Conservation (phyloP, 805 yeast genomes). For the Candida corydali region DNA sequence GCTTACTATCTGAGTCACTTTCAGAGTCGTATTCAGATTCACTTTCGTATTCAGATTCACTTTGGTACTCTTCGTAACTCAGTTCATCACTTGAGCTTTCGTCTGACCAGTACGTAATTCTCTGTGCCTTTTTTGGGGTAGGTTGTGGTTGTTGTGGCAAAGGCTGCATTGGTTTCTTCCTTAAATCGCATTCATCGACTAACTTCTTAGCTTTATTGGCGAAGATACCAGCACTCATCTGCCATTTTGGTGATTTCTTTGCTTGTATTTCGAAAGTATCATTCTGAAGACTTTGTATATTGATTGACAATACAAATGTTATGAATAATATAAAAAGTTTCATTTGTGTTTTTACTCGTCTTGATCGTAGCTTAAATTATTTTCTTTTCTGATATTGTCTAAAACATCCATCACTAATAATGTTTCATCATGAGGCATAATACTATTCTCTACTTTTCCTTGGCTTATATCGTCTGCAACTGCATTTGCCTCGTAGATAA, state of each 20-base stretch:
- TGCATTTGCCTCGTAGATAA: conserved; percentile 55
- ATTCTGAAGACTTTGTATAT: conserved; percentile 1
- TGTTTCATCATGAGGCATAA: conserved; percentile 44
- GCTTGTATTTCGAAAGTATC: conserved; percentile 3
- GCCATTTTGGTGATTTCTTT: conserved; percentile 5
- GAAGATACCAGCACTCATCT: conserved; percentile 5
- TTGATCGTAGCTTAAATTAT: conserved; percentile 25
- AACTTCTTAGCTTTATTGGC: conserved; percentile 5
- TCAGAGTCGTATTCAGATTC: neutral
- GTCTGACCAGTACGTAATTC: conserved; percentile 1
- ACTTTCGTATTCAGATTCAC: neutral
- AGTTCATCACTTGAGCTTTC: neutral
- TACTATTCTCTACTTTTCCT: conserved; percentile 33
- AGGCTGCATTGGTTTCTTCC: conserved; percentile 1
- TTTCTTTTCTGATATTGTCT: conserved; percentile 44
- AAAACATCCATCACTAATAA: conserved; percentile 43
- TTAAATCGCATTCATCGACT: conserved; percentile 3
- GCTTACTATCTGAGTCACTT: conserved; percentile 1
- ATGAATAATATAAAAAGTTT: neutral
- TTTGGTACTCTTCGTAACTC: too few relatives aligned
- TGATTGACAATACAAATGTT: neutral
- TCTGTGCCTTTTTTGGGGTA: neutral
- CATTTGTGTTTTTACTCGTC: conserved; percentile 4
- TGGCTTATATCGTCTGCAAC: conserved; percentile 41
- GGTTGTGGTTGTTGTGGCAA: neutral